A percentile compares a stretch with the other conserved stretches of the same genome.
These are phyloP conservation scores for Xerocomellus amylosporus DNA, from an alignment of 768 basidiomycete species.

Conservation along the genomic window DNA sequence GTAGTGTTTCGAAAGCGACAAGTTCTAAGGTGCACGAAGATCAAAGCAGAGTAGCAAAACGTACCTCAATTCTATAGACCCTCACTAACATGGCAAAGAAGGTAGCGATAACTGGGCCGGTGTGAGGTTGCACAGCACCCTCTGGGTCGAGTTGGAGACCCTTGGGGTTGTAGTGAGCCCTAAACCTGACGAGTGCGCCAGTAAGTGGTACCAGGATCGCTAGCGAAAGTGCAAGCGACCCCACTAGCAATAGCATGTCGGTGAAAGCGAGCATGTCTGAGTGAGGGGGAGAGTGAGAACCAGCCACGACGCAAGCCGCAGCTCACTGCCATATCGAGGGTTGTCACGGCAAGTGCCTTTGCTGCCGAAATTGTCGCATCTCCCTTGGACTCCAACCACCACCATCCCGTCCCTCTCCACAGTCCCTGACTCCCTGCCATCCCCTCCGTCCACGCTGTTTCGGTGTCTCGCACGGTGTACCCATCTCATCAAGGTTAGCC, in stretches of 20 bases:
- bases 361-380: constrained; percentile 18
- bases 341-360: constrained; percentile 31
- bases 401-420: constrained; percentile 17
- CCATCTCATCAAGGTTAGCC: not conserved
- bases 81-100: constrained; percentile 73
- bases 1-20: constrained; percentile 6
- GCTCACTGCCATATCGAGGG: constrained; percentile 9
- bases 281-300: not conserved
- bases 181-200: constrained; percentile 70
- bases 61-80: constrained; percentile 70
- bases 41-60: constrained; percentile 10
- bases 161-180: constrained; percentile 85
- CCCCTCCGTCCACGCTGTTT: not conserved
- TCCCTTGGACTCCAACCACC: constrained; percentile 34
- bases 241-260: constrained; percentile 41
- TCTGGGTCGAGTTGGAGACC: constrained; percentile 78
- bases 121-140: constrained; percentile 71
- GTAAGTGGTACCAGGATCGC: constrained; percentile 58
- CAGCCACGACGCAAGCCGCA: not conserved
- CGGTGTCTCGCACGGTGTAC: no score
- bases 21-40: not conserved
- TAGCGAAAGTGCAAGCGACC: constrained; percentile 52
- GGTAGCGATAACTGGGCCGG: constrained; percentile 72
- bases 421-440: not conserved
- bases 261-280: constrained; percentile 33